Evolutionary conservation across 192 early-diverging fungal genomes (phyloP).

Genomic region (Umbelopsis sp.): DNA sequence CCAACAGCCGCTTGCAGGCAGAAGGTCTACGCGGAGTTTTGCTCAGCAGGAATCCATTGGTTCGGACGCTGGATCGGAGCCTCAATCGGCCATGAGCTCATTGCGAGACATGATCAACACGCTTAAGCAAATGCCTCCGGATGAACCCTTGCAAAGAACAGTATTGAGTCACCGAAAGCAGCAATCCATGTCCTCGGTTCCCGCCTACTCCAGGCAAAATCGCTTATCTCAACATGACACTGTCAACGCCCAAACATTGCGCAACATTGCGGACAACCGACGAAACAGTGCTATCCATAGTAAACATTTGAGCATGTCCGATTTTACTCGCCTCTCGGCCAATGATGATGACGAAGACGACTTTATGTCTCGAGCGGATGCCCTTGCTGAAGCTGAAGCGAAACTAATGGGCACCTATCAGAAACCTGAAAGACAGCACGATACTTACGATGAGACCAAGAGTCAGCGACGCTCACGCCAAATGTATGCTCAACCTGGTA

Average conservation of each 20-base stretch:
- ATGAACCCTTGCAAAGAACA: constrained; percentile 13
- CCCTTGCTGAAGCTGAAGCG: constrained; percentile 38
- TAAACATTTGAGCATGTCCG: constrained; percentile 3
- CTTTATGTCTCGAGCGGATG: constrained; percentile 22
- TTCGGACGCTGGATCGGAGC: constrained; percentile 24
- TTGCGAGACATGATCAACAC: constrained; percentile 54
- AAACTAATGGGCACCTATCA: constrained; percentile 26
- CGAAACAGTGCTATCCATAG: constrained; percentile 13
- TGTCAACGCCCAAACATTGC: constrained; percentile 6
- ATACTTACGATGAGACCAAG: not conserved
- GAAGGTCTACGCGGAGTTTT: constrained; percentile 17
- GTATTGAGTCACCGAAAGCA: constrained; percentile 31
- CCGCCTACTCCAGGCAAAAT: constrained; percentile 2
- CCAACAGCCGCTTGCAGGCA: constrained; percentile 2
- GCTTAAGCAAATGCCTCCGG: constrained; percentile 48
- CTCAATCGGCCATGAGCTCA: constrained; percentile 44
- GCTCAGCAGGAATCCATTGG: constrained; percentile 19
- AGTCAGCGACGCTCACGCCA: constrained; percentile 47
- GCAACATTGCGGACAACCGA: constrained; percentile 5
- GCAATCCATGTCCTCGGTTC: constrained; percentile 32
- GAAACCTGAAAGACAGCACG: not conserved
- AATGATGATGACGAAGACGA: constrained; percentile 23
- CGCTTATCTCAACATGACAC: not conserved
- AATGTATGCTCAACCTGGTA: constrained; percentile 86
- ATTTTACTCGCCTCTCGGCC: constrained; percentile 4